Evolutionary conservation across 805 yeast species (phyloP).

Genomic region (Novakomyces olei): DNA sequence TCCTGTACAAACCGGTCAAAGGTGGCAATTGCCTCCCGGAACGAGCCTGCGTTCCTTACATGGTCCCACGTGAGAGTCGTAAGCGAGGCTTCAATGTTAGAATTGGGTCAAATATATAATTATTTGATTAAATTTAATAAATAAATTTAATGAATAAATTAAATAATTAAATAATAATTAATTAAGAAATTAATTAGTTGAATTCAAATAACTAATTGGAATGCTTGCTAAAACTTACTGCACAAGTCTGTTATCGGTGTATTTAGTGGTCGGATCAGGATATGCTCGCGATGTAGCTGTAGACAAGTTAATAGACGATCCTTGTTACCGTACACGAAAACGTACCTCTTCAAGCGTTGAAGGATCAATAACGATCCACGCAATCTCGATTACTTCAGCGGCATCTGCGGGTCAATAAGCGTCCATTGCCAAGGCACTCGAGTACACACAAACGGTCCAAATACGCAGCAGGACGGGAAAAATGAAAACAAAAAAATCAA

Average conservation of each 20-base stretch:
- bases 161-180: too few species aligned
- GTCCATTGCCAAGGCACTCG: too few species aligned
- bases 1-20: slow-evolving; percentile 29
- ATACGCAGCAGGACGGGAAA: too few species aligned
- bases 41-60: slow-evolving; percentile 32
- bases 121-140: not conserved
- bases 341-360: slow-evolving; percentile 24
- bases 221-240: slow-evolving; percentile 9
- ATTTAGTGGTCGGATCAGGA: slow-evolving; percentile 36
- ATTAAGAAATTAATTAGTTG: too few species aligned
- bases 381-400: slow-evolving; percentile 41
- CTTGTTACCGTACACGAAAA: too few species aligned
- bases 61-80: slow-evolving; percentile 40
- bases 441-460: too few species aligned
- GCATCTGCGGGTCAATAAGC: too few species aligned
- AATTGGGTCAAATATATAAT: not conserved
- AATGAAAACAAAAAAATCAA: too few species aligned
- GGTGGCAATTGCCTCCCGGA: slow-evolving; percentile 37
- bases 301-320: too few species aligned
- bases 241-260: slow-evolving; percentile 39
- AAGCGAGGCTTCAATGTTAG: slow-evolving; percentile 20
- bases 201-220: slow-evolving; percentile 8
- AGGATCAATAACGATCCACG: slow-evolving; percentile 45
- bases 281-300: slow-evolving; percentile 22
- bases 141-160: too few species aligned